Evolutionary conservation across 176 grass and related monocot genomes (phyloP).

Genomic region (Sorghum bicolor): DNA sequence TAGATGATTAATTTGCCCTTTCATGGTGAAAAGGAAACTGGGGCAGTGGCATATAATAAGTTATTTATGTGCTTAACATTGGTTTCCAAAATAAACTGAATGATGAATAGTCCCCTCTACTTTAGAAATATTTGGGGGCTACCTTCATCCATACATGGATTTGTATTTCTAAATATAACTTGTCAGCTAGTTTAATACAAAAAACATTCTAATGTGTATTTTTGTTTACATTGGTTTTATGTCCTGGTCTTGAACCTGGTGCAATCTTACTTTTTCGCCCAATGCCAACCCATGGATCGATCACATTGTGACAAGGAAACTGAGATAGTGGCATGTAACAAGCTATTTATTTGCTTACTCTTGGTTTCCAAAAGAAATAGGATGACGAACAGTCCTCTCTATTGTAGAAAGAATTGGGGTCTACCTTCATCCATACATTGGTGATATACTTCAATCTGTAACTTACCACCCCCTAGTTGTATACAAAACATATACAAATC

Average conservation of each 20-base stretch:
- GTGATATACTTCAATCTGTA: neutral
- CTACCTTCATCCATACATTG: slow-evolving; percentile 49
- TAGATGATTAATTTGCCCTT: neutral
- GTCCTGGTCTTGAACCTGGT: neutral
- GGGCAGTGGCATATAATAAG: slow-evolving; percentile 40
- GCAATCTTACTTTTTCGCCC: neutral
- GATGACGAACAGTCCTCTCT: slow-evolving; percentile 66
- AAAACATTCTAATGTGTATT: neutral
- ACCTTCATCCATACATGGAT: slow-evolving; percentile 39
- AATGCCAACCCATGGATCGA: neutral
- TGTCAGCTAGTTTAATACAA: neutral
- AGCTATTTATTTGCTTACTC: slow-evolving; percentile 51
- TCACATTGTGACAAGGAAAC: slow-evolving; percentile 27
- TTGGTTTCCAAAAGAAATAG: slow-evolving; percentile 54
- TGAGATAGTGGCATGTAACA: slow-evolving; percentile 31
- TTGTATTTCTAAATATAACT: neutral
- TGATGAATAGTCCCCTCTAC: slow-evolving; percentile 63
- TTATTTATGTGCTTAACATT: slow-evolving; percentile 35
- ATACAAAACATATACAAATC: neutral
- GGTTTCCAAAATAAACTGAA: slow-evolving; percentile 53
- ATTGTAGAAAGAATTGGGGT: slow-evolving; percentile 64
- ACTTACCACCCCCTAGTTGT: neutral
- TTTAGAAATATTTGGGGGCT: slow-evolving; percentile 58
- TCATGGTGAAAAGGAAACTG: slow-evolving; percentile 17
- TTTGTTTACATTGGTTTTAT: neutral